phyloP scores from a whole-genome alignment of 2,329 filamentous ascomycete genomes.

The Colletotrichum sp. region DNA sequence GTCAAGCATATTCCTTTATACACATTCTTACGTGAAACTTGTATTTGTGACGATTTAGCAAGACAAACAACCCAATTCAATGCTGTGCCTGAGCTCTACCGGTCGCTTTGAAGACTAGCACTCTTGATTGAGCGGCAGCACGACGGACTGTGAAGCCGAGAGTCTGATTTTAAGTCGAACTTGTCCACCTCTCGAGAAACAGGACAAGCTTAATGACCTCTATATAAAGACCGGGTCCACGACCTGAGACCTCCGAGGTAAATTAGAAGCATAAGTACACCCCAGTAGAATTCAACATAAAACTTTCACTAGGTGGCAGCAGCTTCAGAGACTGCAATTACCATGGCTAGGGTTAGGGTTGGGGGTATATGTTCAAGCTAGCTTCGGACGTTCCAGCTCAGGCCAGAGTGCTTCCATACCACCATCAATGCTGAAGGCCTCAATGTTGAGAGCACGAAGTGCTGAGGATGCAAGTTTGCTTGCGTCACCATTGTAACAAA shows the following conservation, averaged over 20 bases:
- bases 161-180: not conserved
- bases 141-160: accelerated
- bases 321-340: accelerated
- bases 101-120: not conserved
- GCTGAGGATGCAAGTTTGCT: not conserved
- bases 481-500: constrained; percentile 10
- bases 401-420: not conserved
- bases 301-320: not conserved
- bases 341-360: not conserved
- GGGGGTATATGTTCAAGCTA: accelerated
- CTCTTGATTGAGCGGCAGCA: accelerated
- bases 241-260: no score
- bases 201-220: accelerated
- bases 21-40: accelerated
- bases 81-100: accelerated
- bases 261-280: accelerated
- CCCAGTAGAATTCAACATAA: not conserved
- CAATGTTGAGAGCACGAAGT: not conserved
- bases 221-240: not conserved
- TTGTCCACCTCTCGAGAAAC: not conserved
- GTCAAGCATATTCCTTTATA: accelerated
- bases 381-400: not conserved
- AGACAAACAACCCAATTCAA: accelerated
- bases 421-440: constrained; percentile 1
- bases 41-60: accelerated